Conservation (phyloP, 805 yeast genomes). For the Metschnikowia gelsemii region DNA sequence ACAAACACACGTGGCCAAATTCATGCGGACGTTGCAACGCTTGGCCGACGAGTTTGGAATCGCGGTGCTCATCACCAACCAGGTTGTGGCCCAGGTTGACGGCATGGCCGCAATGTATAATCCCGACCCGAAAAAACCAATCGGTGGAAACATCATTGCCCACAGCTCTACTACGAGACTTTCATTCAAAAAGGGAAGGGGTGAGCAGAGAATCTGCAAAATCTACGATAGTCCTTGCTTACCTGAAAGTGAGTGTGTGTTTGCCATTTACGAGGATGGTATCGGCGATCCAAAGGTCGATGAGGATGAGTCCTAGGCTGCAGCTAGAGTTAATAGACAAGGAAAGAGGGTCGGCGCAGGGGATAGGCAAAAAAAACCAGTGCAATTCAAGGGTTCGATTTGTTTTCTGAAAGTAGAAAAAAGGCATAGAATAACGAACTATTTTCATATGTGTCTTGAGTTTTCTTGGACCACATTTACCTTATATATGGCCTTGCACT, state of each 20-base stretch:
- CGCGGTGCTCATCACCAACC: constrained; percentile 89
- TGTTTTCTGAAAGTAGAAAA: too few relatives aligned
- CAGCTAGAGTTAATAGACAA: too few relatives aligned
- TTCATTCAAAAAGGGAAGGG: constrained; percentile 86
- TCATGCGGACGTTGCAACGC: constrained; percentile 86
- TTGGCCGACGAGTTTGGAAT: constrained; percentile 97
- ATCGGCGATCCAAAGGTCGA: constrained; percentile 92
- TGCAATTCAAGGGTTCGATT: too few relatives aligned
- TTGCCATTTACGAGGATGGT: constrained; percentile 96
- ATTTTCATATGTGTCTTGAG: too few relatives aligned
- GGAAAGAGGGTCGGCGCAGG: too few relatives aligned
- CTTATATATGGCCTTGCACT: too few relatives aligned
- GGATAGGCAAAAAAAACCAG: too few relatives aligned
- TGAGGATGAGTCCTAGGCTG: constrained; percentile 38
- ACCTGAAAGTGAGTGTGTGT: constrained; percentile 92
- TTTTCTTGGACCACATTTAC: too few relatives aligned
- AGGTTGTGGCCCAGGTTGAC: constrained; percentile 97
- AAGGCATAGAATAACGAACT: too few relatives aligned
- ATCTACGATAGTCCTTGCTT: constrained; percentile 95
- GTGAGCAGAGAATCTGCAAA: constrained; percentile 89
- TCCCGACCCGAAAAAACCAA: constrained; percentile 97
- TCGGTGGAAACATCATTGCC: constrained; percentile 97
- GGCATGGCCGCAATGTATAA: constrained; percentile 80
- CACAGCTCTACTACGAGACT: constrained; percentile 94
- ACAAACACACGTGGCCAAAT: constrained; percentile 90